Percentiles rank a stretch among this genome's conserved stretches.
phyloP scores from a whole-genome alignment of 1,139 yeast genomes.

The Yamadazyma aaseri region DNA sequence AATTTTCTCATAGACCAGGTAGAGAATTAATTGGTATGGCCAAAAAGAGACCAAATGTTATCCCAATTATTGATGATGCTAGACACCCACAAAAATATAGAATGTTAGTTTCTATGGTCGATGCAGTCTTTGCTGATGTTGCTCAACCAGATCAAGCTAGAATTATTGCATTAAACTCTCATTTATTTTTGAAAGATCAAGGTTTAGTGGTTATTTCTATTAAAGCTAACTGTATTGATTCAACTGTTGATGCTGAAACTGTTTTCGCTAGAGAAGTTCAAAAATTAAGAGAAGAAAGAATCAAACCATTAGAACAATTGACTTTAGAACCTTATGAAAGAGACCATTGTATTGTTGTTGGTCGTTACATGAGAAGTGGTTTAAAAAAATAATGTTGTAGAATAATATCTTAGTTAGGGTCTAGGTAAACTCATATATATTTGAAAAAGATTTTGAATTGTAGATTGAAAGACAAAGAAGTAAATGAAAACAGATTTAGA shows the following conservation, averaged over 20 bases:
- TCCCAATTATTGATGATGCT: constrained; percentile 98
- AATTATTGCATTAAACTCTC: constrained; percentile 97
- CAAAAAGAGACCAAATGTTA: constrained; percentile 98
- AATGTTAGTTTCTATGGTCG: constrained; percentile 98
- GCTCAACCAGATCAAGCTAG: constrained; percentile 99
- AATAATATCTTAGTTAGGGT: constrained; percentile 1
- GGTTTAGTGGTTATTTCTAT: constrained; percentile 98
- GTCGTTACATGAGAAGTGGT: constrained; percentile 93
- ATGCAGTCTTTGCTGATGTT: constrained; percentile 97
- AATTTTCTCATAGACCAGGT: constrained; percentile 99
- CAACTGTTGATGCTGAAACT: constrained; percentile 98
- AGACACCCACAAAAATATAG: constrained; percentile 99
- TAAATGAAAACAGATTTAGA: no score
- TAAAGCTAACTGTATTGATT: constrained; percentile 99
- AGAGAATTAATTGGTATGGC: constrained; percentile 99
- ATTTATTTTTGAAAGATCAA: constrained; percentile 94
- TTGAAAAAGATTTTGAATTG: no score
- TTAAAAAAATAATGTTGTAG: constrained; percentile 42
- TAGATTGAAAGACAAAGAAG: no score
- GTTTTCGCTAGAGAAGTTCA: constrained; percentile 99
- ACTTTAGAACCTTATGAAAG: constrained; percentile 99
- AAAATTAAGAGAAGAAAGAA: constrained; percentile 97
- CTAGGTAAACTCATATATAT: constrained; percentile 1
- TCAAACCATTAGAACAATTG: constrained; percentile 97
- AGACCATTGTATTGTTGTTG: constrained; percentile 98